Evolutionary conservation across 345 rosid genomes (phyloP).

Genomic region (Hibiscus tridactylites): DNA sequence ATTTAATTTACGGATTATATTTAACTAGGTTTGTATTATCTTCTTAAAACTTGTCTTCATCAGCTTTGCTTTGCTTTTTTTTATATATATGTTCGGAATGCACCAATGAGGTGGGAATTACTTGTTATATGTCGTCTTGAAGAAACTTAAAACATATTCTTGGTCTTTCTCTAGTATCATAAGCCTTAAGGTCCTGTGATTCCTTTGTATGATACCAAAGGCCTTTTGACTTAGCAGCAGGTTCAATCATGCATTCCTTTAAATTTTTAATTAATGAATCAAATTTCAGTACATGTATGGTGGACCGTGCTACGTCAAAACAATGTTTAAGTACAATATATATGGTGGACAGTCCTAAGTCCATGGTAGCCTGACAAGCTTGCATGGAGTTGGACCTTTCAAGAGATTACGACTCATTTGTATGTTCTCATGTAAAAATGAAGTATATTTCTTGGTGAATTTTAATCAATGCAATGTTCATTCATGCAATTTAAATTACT

Average conservation of each 20-base stretch:
- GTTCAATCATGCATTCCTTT: neutral
- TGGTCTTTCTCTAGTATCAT: neutral
- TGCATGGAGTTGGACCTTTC: neutral
- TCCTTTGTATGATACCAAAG: neutral
- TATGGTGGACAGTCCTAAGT: neutral
- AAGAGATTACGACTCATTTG: neutral
- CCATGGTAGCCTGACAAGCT: neutral
- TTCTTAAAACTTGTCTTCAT: neutral
- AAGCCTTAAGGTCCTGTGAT: neutral
- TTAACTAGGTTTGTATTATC: slow-evolving; percentile 47
- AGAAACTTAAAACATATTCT: neutral
- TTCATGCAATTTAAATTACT: neutral
- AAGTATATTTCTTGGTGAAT: too few relatives aligned
- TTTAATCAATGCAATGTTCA: too few relatives aligned
- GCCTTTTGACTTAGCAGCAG: neutral
- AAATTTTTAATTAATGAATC: neutral
- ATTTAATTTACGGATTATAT: slow-evolving; percentile 54
- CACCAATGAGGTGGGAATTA: neutral
- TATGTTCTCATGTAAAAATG: too few relatives aligned
- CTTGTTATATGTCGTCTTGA: neutral
- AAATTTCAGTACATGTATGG: neutral
- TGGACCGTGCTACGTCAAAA: neutral
- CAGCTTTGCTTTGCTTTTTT: neutral
- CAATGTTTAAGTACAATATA: neutral
- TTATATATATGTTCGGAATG: neutral